Evolutionary conservation across 768 basidiomycete species (phyloP).

Genomic region (Lactifluus pinguis): DNA sequence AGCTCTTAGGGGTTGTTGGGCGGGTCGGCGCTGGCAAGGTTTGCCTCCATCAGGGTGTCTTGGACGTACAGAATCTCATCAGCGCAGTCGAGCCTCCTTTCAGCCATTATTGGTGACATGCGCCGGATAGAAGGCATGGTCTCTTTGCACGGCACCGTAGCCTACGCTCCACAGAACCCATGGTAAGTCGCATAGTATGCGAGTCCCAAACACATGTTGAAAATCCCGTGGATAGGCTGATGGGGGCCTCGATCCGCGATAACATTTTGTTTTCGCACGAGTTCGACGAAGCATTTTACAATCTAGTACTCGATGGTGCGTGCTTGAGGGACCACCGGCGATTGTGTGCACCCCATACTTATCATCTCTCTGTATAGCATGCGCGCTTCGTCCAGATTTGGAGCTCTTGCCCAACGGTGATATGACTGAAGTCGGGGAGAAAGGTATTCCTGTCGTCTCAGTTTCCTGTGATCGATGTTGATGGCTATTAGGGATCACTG

Average conservation of each 20-base stretch:
- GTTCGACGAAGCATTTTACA: slow-evolving; percentile 80
- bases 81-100: slow-evolving; percentile 57
- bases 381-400: slow-evolving; percentile 77
- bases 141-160: slow-evolving; percentile 54
- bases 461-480: neutral
- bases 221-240: slow-evolving; percentile 43
- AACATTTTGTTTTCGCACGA: slow-evolving; percentile 90
- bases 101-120: slow-evolving; percentile 87
- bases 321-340: neutral
- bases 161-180: slow-evolving; percentile 83
- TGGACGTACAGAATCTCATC: slow-evolving; percentile 7
- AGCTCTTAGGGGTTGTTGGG: slow-evolving; percentile 77
- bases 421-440: slow-evolving; percentile 78
- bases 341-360: neutral
- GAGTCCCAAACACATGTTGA: neutral
- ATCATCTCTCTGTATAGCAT: slow-evolving; percentile 38
- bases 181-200: slow-evolving; percentile 41
- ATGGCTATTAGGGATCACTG: slow-evolving; percentile 42
- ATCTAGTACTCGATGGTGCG: slow-evolving; percentile 69
- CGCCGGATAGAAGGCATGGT: slow-evolving; percentile 64
- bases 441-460: slow-evolving; percentile 37
- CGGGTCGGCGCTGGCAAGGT: slow-evolving; percentile 91
- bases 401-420: slow-evolving; percentile 75
- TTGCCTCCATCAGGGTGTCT: slow-evolving; percentile 12
- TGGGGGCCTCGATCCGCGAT: slow-evolving; percentile 77